Evolutionary conservation across 495 filamentous ascomycete species (phyloP).

Genomic region (Elasticomyces elasticus): DNA sequence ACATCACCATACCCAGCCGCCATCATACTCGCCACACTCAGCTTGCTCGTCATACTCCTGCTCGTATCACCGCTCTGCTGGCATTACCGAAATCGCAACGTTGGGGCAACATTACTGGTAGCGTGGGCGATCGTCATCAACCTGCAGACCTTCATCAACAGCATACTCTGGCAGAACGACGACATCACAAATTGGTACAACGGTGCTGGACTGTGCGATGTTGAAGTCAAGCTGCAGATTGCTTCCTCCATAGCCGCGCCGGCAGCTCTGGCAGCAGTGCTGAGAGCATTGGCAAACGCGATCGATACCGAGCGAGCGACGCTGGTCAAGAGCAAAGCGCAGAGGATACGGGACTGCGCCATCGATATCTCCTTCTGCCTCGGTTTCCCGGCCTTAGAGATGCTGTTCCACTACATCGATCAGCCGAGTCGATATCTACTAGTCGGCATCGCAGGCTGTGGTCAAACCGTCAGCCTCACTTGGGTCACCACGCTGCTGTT

Average conservation of each 20-base stretch:
- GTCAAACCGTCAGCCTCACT: slow-evolving; percentile 50
- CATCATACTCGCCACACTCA: slow-evolving; percentile 38
- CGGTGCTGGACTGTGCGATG: slow-evolving; percentile 71
- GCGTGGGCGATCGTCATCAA: slow-evolving; percentile 56
- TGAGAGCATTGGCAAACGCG: slow-evolving; percentile 59
- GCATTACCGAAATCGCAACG: slow-evolving; percentile 50
- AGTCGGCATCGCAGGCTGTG: slow-evolving; percentile 64
- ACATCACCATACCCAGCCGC: slow-evolving; percentile 14
- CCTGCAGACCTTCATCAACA: slow-evolving; percentile 60
- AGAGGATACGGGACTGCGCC: slow-evolving; percentile 43
- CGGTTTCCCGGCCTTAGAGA: slow-evolving; percentile 52
- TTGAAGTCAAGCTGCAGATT: slow-evolving; percentile 62
- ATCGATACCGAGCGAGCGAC: slow-evolving; percentile 55
- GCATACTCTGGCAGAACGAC: slow-evolving; percentile 71
- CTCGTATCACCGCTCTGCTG: slow-evolving; percentile 47
- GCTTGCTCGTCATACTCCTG: slow-evolving; percentile 47
- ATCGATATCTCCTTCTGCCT: slow-evolving; percentile 63
- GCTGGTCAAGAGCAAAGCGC: slow-evolving; percentile 41
- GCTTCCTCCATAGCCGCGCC: slow-evolving; percentile 55
- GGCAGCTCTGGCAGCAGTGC: slow-evolving; percentile 54
- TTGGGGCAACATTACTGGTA: slow-evolving; percentile 53
- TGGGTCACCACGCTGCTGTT: slow-evolving; percentile 62
- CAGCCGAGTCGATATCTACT: slow-evolving; percentile 64
- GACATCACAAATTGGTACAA: slow-evolving; percentile 58
- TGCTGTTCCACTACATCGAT: slow-evolving; percentile 59